A percentile compares a stretch with the other conserved stretches of the same genome.
phyloP scores from a whole-genome alignment of 345 rosid species.

The Aquilaria yunnanensis region DNA sequence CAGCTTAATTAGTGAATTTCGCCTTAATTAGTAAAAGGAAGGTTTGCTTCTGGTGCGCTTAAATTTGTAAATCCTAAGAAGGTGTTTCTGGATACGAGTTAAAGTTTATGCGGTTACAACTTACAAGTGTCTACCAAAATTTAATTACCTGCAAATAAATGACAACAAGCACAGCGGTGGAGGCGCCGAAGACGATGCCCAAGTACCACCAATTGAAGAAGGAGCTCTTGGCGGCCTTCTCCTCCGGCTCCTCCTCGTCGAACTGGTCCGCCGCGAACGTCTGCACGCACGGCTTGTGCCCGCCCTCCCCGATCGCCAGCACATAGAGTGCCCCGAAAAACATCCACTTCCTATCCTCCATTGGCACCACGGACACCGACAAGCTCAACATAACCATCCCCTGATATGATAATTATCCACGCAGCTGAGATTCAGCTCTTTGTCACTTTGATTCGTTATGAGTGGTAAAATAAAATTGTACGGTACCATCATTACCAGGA shows the following conservation, averaged over 20 bases:
- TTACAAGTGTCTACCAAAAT: too few relatives aligned
- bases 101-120: too few relatives aligned
- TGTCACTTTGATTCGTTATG: too few relatives aligned
- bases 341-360: conserved; percentile 29
- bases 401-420: conserved; percentile 22
- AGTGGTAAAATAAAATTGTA: too few relatives aligned
- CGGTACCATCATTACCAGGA: conserved; percentile 26
- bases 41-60: too few relatives aligned
- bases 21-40: too few relatives aligned
- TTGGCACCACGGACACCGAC: conserved; percentile 49
- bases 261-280: conserved; percentile 97
- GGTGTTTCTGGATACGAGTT: too few relatives aligned
- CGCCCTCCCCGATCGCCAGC: conserved; percentile 82
- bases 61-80: too few relatives aligned
- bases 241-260: conserved; percentile 48
- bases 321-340: conserved; percentile 70
- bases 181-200: conserved; percentile 49
- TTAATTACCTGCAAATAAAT: conserved; percentile 61
- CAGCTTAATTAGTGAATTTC: too few relatives aligned
- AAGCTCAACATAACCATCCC: conserved; percentile 64
- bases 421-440: too few relatives aligned
- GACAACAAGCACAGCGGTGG: conserved; percentile 50
- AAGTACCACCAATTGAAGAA: conserved; percentile 95
- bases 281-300: conserved; percentile 91
- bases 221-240: conserved; percentile 73